Percentiles rank a stretch among this genome's conserved stretches.
Evolutionary conservation across 148 eudicot species (phyloP).

Genomic region (Camellia japonica): DNA sequence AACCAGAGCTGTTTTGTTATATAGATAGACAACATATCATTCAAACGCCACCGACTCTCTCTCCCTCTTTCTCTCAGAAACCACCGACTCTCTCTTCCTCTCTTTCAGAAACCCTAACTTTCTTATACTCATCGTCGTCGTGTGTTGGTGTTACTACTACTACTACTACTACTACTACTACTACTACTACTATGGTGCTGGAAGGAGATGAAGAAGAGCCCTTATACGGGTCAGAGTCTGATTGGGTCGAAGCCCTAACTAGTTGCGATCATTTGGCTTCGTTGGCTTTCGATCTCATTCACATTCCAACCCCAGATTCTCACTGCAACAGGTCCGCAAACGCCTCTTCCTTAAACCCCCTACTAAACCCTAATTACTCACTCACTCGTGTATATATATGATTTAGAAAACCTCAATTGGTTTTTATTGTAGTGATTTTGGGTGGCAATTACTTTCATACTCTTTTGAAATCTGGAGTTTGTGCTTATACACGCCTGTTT

Average conservation of each 20-base stretch:
- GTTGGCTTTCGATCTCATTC: constrained; percentile 16
- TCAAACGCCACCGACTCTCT: too few relatives aligned
- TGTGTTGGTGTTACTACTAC: background rate
- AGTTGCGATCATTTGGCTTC: constrained; percentile 20
- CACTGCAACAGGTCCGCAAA: constrained; percentile 10
- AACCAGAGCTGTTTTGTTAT: too few relatives aligned
- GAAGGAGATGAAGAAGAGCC: constrained; percentile 12
- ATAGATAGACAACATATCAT: too few relatives aligned
- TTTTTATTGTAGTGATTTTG: background rate
- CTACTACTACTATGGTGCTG: too few relatives aligned
- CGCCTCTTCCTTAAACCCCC: too few relatives aligned
- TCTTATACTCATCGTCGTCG: constrained; percentile 1
- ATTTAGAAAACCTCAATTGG: too few relatives aligned
- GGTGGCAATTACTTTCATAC: background rate
- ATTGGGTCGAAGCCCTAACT: constrained; percentile 27
- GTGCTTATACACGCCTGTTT: too few relatives aligned
- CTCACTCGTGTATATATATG: too few relatives aligned
- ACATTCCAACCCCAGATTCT: constrained; percentile 24
- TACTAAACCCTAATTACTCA: too few relatives aligned
- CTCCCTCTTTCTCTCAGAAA: background rate
- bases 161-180: too few relatives aligned
- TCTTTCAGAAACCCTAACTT: background rate
- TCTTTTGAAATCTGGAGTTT: background rate
- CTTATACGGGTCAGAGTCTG: constrained; percentile 21
- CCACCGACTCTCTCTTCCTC: background rate